Percentiles rank a stretch among this genome's conserved stretches.
Conservation (phyloP, 192 early-diverging fungal genomes). For the Gonapodya sp. region DNA sequence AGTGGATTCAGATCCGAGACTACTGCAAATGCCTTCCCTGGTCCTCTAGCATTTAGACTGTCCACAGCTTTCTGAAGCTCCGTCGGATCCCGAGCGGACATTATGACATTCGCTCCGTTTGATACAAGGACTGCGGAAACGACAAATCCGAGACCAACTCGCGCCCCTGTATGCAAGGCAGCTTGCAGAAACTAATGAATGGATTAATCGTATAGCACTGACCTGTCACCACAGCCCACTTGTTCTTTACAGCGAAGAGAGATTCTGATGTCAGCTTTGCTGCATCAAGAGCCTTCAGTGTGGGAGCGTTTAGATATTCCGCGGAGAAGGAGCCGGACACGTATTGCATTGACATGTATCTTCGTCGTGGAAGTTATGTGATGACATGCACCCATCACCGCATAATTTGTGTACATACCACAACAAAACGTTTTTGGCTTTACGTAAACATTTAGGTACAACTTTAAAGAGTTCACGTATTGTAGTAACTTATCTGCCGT, state of each 20-base stretch:
- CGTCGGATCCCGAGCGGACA: background rate
- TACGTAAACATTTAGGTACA: too few relatives aligned
- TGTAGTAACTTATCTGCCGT: too few relatives aligned
- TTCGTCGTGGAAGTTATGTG: too few relatives aligned
- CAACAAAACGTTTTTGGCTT: too few relatives aligned
- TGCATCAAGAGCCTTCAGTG: background rate
- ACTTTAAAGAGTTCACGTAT: too few relatives aligned
- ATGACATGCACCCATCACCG: too few relatives aligned
- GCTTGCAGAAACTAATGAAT: too few relatives aligned
- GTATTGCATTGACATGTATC: too few relatives aligned
- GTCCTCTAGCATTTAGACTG: background rate
- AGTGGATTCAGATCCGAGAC: background rate
- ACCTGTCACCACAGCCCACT: background rate
- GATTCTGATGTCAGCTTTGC: background rate
- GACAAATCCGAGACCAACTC: conserved; percentile 2
- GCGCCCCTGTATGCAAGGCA: background rate
- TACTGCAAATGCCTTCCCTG: conserved; percentile 2
- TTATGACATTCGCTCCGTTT: conserved; percentile 11
- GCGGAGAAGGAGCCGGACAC: background rate
- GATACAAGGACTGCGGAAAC: background rate
- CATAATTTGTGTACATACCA: too few relatives aligned
- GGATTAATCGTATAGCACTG: too few relatives aligned
- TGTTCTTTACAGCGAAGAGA: background rate
- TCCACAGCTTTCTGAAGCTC: background rate
- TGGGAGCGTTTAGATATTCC: background rate